Percentiles rank a stretch among this genome's conserved stretches.
These are phyloP conservation scores for Desmodesmus armatus DNA, from an alignment of 139 green algal species.

Conservation along the genomic window DNA sequence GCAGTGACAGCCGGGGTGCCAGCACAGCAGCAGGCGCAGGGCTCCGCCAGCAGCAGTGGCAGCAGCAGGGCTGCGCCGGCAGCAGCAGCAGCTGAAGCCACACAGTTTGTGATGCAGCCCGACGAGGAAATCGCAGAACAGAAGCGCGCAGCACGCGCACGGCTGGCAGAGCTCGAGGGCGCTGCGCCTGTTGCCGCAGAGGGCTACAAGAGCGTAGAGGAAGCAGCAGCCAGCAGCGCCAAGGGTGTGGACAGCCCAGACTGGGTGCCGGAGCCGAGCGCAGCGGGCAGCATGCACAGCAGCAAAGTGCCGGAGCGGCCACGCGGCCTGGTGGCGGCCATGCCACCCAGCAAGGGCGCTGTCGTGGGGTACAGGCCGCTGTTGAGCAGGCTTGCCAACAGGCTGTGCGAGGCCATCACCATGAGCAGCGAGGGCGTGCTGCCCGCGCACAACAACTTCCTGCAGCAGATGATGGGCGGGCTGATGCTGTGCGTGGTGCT, in stretches of 20 bases:
- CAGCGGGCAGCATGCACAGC: slow-evolving; percentile 2
- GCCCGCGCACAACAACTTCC: slow-evolving; percentile 10
- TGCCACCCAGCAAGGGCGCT: background rate
- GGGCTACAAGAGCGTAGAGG: background rate
- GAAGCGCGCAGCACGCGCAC: slow-evolving; percentile 17
- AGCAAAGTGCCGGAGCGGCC: background rate
- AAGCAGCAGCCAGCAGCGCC: background rate
- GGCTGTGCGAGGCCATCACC: background rate
- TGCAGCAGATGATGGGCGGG: background rate
- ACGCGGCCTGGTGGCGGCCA: background rate
- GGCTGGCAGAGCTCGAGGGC: slow-evolving; percentile 12
- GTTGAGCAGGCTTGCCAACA: background rate
- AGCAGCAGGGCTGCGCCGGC: background rate
- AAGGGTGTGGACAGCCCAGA: background rate
- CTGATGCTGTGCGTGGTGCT: slow-evolving; percentile 11
- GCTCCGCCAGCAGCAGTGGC: background rate
- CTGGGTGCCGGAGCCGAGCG: background rate
- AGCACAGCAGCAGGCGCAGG: background rate
- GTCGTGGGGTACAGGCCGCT: background rate
- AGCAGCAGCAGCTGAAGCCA: background rate
- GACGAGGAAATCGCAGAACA: slow-evolving; percentile 18
- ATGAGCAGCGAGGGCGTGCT: background rate
- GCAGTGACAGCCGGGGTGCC: background rate
- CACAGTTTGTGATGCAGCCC: background rate
- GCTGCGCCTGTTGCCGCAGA: background rate